Conservation (phyloP, 306 rosid genomes). For the Lotus japonicus region DNA sequence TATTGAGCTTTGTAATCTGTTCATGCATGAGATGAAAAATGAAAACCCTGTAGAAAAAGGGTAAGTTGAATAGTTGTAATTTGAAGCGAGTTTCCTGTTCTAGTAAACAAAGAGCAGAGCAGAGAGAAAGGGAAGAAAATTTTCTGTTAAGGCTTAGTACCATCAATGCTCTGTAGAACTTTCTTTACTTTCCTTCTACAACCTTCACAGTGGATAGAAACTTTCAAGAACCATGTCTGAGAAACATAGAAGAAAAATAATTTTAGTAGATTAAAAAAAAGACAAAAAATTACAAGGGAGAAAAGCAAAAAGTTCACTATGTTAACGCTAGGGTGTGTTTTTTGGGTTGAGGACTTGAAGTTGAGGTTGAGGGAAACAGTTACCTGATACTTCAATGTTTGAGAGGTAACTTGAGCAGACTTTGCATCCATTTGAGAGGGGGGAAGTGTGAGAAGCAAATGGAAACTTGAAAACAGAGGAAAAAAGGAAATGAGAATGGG, state of each 20-base stretch:
- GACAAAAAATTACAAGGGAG: neutral
- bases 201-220: slow-evolving; percentile 83
- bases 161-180: slow-evolving; percentile 68
- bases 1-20: neutral
- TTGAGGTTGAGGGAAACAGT: neutral
- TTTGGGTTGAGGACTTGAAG: neutral
- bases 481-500: slow-evolving; percentile 7
- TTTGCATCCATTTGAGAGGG: slow-evolving; percentile 49
- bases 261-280: neutral
- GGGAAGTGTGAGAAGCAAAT: slow-evolving; percentile 18
- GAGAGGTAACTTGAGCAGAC: slow-evolving; percentile 25
- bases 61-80: neutral
- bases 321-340: neutral
- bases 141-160: slow-evolving; percentile 30
- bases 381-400: slow-evolving; percentile 50
- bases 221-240: slow-evolving; percentile 41
- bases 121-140: neutral
- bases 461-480: slow-evolving; percentile 14
- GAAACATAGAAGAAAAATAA: slow-evolving; percentile 7
- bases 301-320: neutral
- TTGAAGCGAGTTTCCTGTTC: slow-evolving; percentile 13
- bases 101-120: neutral
- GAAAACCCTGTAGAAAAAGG: neutral
- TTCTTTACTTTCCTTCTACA: slow-evolving; percentile 83
- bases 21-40: slow-evolving; percentile 24